Evolutionary conservation across 176 grass and related monocot genomes (phyloP), one percentile per base, ranked within the genome.

Genomic region (Pharus latifolius): DNA sequence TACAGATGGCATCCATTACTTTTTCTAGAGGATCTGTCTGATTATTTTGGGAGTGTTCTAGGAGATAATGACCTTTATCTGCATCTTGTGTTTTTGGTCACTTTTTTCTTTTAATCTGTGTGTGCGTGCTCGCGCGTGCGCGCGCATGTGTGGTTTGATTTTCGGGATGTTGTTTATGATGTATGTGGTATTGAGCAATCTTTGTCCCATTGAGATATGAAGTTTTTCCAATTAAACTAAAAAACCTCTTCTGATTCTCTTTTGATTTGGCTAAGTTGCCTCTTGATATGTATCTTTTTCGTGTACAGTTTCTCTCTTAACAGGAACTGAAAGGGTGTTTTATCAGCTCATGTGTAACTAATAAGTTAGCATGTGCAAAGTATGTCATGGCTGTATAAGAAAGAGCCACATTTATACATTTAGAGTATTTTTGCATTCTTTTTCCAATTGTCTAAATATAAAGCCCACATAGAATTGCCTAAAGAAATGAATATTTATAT

Each of bases 371-470:
- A 37, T 18, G 30, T 44, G 46, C 12, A 33, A 52, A 17, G 19
- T 45, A 51, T 42, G 20, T 13, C 2, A 3, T 10, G 14, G 2
- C 55, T 67, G 31, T 80, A n/a, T n/a, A n/a, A n/a, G n/a, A n/a
- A n/a, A n/a, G n/a, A n/a, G n/a, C 17, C 33, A 62, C 47, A 73
- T 48, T 47, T 41, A 74, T 59, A 58, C n/a, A 27, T 31, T 80
- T 45, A 13, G 31, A 27, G n/a, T n/a, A n/a, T n/a, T n/a, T n/a
- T n/a, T n/a, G n/a, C n/a, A n/a, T n/a, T n/a, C n/a, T n/a, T n/a
- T n/a, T n/a, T n/a, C n/a, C n/a, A n/a, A n/a, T 26, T 49, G 37
- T 67, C 4, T 17, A 46, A 34, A 28, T 74, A 49, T 49, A 18
- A 49, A 30, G 29, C 59, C 51, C 14, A 50, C 32, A 63, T 7